phyloP scores from a whole-genome alignment of 2,329 filamentous ascomycete genomes.

The Colletotrichum costaricense region DNA sequence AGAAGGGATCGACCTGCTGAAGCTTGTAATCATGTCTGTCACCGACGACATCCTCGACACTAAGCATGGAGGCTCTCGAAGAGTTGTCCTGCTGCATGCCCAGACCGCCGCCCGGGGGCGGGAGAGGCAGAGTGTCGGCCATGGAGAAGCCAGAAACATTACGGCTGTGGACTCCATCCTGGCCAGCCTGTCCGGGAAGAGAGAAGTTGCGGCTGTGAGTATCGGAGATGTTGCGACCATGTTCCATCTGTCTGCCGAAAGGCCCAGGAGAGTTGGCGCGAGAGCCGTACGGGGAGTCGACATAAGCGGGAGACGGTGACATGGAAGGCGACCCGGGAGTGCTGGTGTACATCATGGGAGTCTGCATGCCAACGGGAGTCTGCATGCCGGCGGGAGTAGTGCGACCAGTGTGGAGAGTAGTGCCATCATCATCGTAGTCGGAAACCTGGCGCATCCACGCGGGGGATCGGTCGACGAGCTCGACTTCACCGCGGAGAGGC shows the following conservation, averaged over 20 bases:
- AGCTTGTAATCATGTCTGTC: constrained; percentile 71
- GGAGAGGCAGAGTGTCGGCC: constrained; percentile 43
- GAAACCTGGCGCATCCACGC: constrained; percentile 34
- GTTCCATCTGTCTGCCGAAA: neutral
- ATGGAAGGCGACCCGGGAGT: constrained; percentile 31
- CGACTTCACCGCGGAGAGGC: constrained; percentile 31
- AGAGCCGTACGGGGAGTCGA: constrained; percentile 30
- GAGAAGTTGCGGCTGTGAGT: constrained; percentile 30
- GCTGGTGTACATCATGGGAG: constrained; percentile 23
- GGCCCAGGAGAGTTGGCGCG: constrained; percentile 24
- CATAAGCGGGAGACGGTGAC: constrained; percentile 25
- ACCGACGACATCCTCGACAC: constrained; percentile 67
- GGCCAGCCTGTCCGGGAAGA: constrained; percentile 25
- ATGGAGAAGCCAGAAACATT: constrained; percentile 31
- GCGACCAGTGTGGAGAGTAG: constrained; percentile 31
- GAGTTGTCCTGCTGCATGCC: constrained; percentile 36
- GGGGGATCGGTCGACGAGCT: constrained; percentile 33
- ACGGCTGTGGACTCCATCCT: constrained; percentile 17
- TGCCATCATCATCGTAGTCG: constrained; percentile 33
- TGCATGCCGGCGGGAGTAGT: constrained; percentile 30
- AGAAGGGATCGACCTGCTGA: constrained; percentile 75
- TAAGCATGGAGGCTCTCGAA: constrained; percentile 57
- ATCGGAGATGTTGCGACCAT: constrained; percentile 25
- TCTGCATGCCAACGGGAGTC: constrained; percentile 28
- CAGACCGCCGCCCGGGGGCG: constrained; percentile 26